Evolutionary conservation across 441 rosid species (phyloP).

Genomic region (Populus hybrid): DNA sequence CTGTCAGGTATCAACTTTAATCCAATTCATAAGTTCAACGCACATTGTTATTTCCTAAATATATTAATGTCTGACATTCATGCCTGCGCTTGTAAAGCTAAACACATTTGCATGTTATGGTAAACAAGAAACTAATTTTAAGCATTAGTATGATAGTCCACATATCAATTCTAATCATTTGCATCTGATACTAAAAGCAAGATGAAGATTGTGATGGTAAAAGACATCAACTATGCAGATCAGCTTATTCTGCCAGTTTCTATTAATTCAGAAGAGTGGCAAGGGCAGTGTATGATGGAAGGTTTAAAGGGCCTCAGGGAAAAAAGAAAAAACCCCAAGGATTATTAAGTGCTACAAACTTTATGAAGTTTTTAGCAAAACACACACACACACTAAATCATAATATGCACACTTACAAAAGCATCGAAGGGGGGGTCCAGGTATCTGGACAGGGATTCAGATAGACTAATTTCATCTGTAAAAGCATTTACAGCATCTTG

Average conservation of each 20-base stretch:
- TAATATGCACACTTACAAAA: slow-evolving; percentile 47
- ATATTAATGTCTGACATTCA: no score
- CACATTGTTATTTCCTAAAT: no score
- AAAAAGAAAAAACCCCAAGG: no score
- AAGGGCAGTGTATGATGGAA: neutral
- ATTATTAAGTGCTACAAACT: neutral
- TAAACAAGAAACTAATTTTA: neutral
- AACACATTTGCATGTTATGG: neutral
- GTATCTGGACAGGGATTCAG: slow-evolving; percentile 38
- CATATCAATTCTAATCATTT: neutral
- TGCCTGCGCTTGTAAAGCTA: neutral
- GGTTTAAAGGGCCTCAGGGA: neutral
- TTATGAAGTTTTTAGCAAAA: neutral
- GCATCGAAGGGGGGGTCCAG: slow-evolving; percentile 40
- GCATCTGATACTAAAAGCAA: neutral
- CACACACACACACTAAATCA: neutral
- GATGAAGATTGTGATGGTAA: slow-evolving; percentile 2
- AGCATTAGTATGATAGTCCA: neutral
- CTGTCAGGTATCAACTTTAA: no score
- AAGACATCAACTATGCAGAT: slow-evolving; percentile 1
- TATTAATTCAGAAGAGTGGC: neutral
- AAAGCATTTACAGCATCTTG: slow-evolving; percentile 48
- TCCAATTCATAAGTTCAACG: no score
- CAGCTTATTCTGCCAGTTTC: neutral
- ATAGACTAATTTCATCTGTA: slow-evolving; percentile 33